Base-by-base conservation (phyloP, 805 yeast species). In the Barnettozyma sucrosica region DNA sequence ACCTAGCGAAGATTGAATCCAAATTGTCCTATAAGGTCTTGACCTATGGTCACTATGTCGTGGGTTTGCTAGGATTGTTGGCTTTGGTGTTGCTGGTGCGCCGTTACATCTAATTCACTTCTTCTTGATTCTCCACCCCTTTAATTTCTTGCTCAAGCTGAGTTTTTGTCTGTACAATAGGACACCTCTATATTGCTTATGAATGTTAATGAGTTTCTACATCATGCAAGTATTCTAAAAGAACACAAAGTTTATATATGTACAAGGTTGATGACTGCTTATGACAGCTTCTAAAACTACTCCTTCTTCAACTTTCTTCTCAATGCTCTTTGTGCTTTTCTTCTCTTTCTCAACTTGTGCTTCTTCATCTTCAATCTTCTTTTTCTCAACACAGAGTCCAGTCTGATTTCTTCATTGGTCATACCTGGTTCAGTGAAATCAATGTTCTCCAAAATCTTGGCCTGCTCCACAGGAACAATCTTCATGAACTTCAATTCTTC, bases 331-430 rank as follows among this genome's bases (percentile, higher is more conserved):
- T 90, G 95, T 41, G 83, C 87, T 79, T 83, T 89, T 80, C 97
- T 85, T 79, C 98, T 86, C 83, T 93, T 93, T 74, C 93, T 85
- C 66, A 89, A 76, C 75, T 93, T 93, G 70, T 93, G 99, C 65
- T 90, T 88, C 80, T 92, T 93, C 97, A 93, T 93, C 77, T 89
- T 92, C 66, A 87, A 80, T 69, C 87, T 80, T 72, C 99, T 82
- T 64, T 86, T 86, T 66, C 93, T 78, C 66, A 83, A 69, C 32
- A 86, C 95, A 11, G 89, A 82, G 58, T 85, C 89, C 57, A 77
- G 43, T 28, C 44, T 39, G 47, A 56, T 48, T 26, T 49, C 56
- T 20, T 50, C 55, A 13, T 42, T 34, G n/a, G 37, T 38, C 20
- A 19, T 4, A 26, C 44, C 28, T 37, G 49, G 47, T 20, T 48